Conservation (phyloP, 108 stramenopile species). For the Nitzschia putrida region DNA sequence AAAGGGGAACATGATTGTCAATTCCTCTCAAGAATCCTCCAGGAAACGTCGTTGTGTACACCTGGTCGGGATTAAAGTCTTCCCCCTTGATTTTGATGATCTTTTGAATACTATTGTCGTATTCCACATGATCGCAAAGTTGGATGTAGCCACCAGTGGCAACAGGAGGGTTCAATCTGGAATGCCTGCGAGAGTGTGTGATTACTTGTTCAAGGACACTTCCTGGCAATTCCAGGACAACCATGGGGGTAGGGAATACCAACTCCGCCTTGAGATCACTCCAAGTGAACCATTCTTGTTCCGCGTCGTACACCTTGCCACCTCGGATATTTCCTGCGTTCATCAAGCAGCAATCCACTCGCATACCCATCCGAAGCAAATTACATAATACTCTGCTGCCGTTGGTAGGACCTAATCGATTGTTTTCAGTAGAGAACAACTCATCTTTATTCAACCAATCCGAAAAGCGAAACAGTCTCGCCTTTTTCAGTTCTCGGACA, state of each 20-base stretch:
- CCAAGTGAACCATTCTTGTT: slow-evolving; percentile 40
- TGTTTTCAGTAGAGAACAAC: slow-evolving; percentile 35
- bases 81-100: slow-evolving; percentile 33
- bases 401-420: slow-evolving; percentile 32
- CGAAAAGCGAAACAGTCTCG: slow-evolving; percentile 25
- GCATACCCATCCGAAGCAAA: slow-evolving; percentile 39
- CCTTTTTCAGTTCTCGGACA: slow-evolving; percentile 36
- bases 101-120: slow-evolving; percentile 16
- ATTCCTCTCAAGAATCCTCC: slow-evolving; percentile 41
- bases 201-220: slow-evolving; percentile 41
- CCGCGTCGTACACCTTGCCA: slow-evolving; percentile 19
- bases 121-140: slow-evolving; percentile 30
- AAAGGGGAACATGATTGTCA: slow-evolving; percentile 45
- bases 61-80: slow-evolving; percentile 32
- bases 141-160: slow-evolving; percentile 36
- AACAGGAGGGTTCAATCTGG: slow-evolving; percentile 11
- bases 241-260: slow-evolving; percentile 37
- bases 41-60: slow-evolving; percentile 40
- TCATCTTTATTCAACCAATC: slow-evolving; percentile 23
- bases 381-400: slow-evolving; percentile 30
- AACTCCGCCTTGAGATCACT: slow-evolving; percentile 52
- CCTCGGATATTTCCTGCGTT: slow-evolving; percentile 57
- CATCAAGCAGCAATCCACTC: slow-evolving; percentile 36
- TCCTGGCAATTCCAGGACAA: slow-evolving; percentile 36
- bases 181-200: slow-evolving; percentile 23